Conservation (phyloP, 345 rosid genomes). For the Dipteronia dyeriana region DNA sequence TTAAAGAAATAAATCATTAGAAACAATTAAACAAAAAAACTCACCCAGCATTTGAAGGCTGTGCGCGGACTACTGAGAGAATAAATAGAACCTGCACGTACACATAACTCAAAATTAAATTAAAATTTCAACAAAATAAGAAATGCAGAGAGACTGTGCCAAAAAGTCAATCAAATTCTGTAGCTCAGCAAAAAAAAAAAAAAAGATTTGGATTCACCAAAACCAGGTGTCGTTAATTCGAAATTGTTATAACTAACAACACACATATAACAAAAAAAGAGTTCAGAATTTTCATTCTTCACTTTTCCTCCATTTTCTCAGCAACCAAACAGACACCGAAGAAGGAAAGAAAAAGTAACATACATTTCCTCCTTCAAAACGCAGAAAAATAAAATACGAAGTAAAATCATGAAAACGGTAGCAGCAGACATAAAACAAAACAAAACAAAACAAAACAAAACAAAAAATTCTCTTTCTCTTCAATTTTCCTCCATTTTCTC, state of each 20-base stretch:
- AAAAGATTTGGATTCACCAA: too few relatives aligned
- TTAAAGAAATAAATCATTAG: background rate
- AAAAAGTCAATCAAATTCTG: too few relatives aligned
- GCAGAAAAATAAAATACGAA: background rate
- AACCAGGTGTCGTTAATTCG: background rate
- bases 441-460: background rate
- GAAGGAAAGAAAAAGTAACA: background rate
- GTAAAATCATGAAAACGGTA: background rate
- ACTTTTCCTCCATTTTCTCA: background rate
- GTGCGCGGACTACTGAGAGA: constrained; percentile 35
- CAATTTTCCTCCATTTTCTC: background rate
- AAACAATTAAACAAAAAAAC: constrained; percentile 10
- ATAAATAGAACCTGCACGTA: constrained; percentile 48
- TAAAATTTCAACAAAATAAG: constrained; percentile 11
- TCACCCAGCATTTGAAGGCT: constrained; percentile 43
- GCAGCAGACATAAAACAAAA: background rate
- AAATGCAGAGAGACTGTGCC: background rate
- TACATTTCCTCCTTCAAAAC: background rate
- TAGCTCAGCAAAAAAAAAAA: too few relatives aligned
- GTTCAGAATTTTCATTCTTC: background rate
- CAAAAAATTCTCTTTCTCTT: background rate
- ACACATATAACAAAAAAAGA: background rate
- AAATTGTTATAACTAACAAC: background rate
- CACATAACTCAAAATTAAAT: constrained; percentile 14
- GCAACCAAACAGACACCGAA: background rate